A percentile compares a stretch with the other conserved stretches of the same genome.
Conservation (phyloP, 2,329 filamentous ascomycete species). For the Cryphonectria carpinicola region DNA sequence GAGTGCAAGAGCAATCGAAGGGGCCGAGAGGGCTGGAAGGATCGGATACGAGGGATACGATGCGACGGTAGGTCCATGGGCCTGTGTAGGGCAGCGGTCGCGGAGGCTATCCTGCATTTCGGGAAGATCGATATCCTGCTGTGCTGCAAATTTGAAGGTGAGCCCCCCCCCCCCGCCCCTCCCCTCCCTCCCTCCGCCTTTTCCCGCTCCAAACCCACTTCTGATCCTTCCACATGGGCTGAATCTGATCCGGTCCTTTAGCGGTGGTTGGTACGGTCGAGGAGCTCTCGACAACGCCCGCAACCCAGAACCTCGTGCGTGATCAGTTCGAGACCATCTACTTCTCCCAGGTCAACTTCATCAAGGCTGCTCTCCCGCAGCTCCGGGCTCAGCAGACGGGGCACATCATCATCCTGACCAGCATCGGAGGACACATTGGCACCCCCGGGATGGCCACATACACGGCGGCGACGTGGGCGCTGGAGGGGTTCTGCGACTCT, state of each 20-base stretch:
- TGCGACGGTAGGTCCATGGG: slow-evolving; percentile 66
- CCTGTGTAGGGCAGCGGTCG: slow-evolving; percentile 83
- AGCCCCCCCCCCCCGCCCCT: slow-evolving; percentile 22
- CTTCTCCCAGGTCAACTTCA: slow-evolving; percentile 94
- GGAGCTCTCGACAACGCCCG: slow-evolving; percentile 75
- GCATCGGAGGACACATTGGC: slow-evolving; percentile 88
- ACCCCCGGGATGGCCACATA: slow-evolving; percentile 91
- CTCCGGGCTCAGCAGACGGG: slow-evolving; percentile 81
- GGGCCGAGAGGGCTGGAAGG: slow-evolving; percentile 77
- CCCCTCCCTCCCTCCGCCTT: too few relatives aligned
- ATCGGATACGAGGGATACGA: slow-evolving; percentile 69
- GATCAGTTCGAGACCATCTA: slow-evolving; percentile 95
- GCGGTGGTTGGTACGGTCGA: slow-evolving; percentile 90
- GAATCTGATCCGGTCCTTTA: slow-evolving; percentile 39
- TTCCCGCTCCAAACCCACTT: neutral
- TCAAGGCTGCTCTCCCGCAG: slow-evolving; percentile 82
- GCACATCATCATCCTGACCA: slow-evolving; percentile 87
- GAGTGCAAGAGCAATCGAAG: slow-evolving; percentile 66
- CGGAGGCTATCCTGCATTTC: slow-evolving; percentile 83
- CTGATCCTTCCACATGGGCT: neutral
- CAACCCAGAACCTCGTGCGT: slow-evolving; percentile 77
- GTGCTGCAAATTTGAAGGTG: slow-evolving; percentile 86
- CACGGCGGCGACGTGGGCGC: slow-evolving; percentile 89
- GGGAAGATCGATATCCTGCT: slow-evolving; percentile 87
- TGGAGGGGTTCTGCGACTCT: slow-evolving; percentile 95